These are phyloP conservation scores for Arachnomyces sp. DNA, from an alignment of 2,329 filamentous ascomycete species.

Conservation along the genomic window DNA sequence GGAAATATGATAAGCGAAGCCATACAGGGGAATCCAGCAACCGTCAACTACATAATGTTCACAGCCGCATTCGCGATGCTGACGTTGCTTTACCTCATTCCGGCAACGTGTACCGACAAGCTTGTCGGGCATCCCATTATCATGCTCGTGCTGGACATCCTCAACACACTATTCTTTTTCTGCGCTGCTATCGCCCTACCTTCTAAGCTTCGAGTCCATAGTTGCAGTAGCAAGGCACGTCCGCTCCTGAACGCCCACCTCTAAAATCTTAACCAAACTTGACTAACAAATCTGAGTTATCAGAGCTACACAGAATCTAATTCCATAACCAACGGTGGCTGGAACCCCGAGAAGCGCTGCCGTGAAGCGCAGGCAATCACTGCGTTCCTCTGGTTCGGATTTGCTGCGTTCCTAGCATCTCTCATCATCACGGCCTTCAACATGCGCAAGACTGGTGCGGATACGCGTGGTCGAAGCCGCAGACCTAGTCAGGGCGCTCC, in stretches of 20 bases:
- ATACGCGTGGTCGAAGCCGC: constrained; percentile 26
- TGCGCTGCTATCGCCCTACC: constrained; percentile 41
- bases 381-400: constrained; percentile 47
- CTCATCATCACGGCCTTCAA: constrained; percentile 32
- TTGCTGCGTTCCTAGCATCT: constrained; percentile 36
- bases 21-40: constrained; percentile 45
- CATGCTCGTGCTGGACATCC: constrained; percentile 35
- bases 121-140: constrained; percentile 36
- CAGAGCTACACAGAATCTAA: constrained; percentile 36
- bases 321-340: constrained; percentile 37
- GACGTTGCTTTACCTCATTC: constrained; percentile 41
- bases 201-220: constrained; percentile 36
- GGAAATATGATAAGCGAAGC: constrained; percentile 54
- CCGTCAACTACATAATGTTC: constrained; percentile 49
- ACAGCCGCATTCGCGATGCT: constrained; percentile 40
- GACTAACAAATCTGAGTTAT: not conserved
- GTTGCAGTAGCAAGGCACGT: constrained; percentile 40
- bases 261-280: not conserved
- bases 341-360: constrained; percentile 34
- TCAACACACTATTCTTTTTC: constrained; percentile 44
- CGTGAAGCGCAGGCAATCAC: constrained; percentile 43
- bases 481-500: constrained; percentile 28
- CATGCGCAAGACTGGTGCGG: constrained; percentile 24
- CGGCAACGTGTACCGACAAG: constrained; percentile 32
- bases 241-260: not conserved